These are phyloP conservation scores for Acorus gramineus DNA, from an alignment of 106 monocot genomes.

Conservation along the genomic window DNA sequence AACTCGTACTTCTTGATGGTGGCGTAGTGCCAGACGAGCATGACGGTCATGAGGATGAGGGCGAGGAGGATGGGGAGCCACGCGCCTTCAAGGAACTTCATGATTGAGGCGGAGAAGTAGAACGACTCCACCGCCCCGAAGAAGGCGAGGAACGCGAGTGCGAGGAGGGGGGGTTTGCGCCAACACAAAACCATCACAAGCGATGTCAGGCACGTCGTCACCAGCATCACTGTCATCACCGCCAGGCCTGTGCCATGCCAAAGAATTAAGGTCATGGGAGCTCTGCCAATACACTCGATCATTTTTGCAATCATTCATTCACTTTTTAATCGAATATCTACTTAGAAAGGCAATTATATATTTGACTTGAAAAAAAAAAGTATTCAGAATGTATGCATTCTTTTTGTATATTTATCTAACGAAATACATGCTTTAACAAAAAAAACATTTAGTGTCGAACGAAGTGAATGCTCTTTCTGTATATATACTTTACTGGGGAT, in stretches of 20 bases:
- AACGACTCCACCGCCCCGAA: constrained; percentile 19
- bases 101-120: constrained; percentile 56
- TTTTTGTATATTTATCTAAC: too few species aligned
- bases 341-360: too few species aligned
- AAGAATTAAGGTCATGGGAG: too few species aligned
- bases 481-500: not conserved
- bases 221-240: constrained; percentile 65
- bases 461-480: not conserved
- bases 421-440: not conserved
- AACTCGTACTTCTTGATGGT: constrained; percentile 51
- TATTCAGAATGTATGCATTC: too few species aligned
- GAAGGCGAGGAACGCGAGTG: constrained; percentile 32
- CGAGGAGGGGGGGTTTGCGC: constrained; percentile 48
- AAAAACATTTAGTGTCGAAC: not conserved
- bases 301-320: too few species aligned
- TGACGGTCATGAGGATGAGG: constrained; percentile 42
- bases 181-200: constrained; percentile 56
- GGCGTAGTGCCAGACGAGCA: constrained; percentile 60
- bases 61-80: constrained; percentile 64
- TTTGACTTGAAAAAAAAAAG: too few species aligned
- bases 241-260: constrained; percentile 33
- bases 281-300: too few species aligned
- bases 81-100: constrained; percentile 59
- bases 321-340: too few species aligned
- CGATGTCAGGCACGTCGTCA: constrained; percentile 57